A percentile compares a stretch with the other conserved stretches of the same genome.
phyloP scores from a whole-genome alignment of 257 asterid genomes.

The Solanum paucissectum region DNA sequence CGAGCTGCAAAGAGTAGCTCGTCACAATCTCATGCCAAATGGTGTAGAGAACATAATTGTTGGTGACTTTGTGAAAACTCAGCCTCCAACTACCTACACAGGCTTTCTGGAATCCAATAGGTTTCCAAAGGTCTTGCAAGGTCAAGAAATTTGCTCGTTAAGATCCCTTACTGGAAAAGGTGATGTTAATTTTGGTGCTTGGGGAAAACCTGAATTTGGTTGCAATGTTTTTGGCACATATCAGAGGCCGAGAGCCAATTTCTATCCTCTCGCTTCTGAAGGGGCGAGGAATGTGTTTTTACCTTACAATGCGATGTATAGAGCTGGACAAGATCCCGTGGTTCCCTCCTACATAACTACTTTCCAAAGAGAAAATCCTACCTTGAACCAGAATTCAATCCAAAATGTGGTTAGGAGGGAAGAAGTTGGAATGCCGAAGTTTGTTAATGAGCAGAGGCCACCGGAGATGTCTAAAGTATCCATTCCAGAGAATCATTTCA shows the following conservation, averaged over 20 bases:
- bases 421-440: conserved; percentile 20
- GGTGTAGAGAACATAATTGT: conserved; percentile 38
- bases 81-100: conserved; percentile 49
- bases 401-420: conserved; percentile 32
- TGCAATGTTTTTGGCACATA: conserved; percentile 26
- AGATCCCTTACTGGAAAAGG: conserved; percentile 59
- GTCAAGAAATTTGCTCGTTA: conserved; percentile 97
- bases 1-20: conserved; percentile 33
- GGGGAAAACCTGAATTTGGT: conserved; percentile 53
- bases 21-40: conserved; percentile 29
- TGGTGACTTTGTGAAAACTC: conserved; percentile 45
- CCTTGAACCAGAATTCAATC: conserved; percentile 26
- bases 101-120: conserved; percentile 88
- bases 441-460: conserved; percentile 27
- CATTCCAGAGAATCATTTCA: conserved; percentile 26
- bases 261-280: conserved; percentile 86
- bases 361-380: conserved; percentile 35
- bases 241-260: conserved; percentile 37
- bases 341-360: conserved; percentile 37
- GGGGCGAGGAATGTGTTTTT: conserved; percentile 53
- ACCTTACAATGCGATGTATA: conserved; percentile 39
- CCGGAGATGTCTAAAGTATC: conserved; percentile 36
- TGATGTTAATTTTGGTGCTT: conserved; percentile 33
- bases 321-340: conserved; percentile 41
- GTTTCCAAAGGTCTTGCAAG: conserved; percentile 99